These are phyloP conservation scores for Akebia trifoliata DNA, from an alignment of 164 flowering plant genomes.

Conservation along the genomic window DNA sequence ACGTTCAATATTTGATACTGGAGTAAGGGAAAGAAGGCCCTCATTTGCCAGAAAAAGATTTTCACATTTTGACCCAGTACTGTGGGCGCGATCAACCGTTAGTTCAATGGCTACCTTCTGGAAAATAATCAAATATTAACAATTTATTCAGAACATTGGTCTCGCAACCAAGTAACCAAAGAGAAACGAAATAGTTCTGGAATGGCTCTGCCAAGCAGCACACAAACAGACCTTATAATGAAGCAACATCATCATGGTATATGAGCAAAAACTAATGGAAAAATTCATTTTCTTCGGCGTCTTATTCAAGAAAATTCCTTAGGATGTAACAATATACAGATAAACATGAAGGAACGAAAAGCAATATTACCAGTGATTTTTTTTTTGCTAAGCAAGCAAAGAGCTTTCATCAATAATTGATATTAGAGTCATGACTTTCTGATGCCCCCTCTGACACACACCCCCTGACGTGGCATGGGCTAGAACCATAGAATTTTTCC, in stretches of 20 bases:
- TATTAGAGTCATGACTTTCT: too few species aligned
- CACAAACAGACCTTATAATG: not conserved
- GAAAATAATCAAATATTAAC: constrained; percentile 11
- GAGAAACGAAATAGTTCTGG: not conserved
- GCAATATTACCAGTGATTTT: too few species aligned
- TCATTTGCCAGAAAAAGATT: constrained; percentile 36
- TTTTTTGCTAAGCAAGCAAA: too few species aligned
- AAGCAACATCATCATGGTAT: not conserved
- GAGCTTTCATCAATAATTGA: too few species aligned
- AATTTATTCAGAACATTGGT: not conserved
- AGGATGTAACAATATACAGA: not conserved
- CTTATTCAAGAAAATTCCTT: too few species aligned
- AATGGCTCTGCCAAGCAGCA: not conserved
- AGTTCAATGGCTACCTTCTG: constrained; percentile 65
- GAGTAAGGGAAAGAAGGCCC: constrained; percentile 19
- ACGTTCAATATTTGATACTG: constrained; percentile 42
- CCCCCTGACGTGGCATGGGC: too few species aligned
- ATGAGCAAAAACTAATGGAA: not conserved
- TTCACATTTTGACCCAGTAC: constrained; percentile 25
- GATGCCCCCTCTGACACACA: too few species aligned
- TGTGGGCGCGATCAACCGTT: constrained; percentile 30
- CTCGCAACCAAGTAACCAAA: not conserved
- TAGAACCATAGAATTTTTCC: too few species aligned
- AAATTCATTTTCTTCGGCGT: not conserved
- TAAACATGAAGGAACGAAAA: too few species aligned